Percentiles rank a stretch among this genome's conserved stretches.
These are phyloP conservation scores for Crataegus laevigata DNA, from an alignment of 306 rosid genomes.

Conservation along the genomic window DNA sequence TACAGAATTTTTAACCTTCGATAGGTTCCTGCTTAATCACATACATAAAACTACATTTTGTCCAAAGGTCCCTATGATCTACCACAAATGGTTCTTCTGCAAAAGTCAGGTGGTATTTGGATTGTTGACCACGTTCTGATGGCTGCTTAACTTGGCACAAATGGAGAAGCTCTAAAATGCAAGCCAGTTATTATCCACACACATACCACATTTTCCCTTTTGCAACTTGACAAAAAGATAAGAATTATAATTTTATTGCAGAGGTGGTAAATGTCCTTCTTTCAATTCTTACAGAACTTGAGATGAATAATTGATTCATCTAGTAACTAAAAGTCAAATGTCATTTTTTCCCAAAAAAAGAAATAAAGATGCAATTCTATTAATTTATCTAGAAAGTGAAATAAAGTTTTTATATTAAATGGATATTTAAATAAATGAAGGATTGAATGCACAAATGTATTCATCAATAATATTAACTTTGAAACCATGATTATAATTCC, in stretches of 20 bases:
- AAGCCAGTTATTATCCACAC: too few species aligned
- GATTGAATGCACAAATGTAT: not conserved
- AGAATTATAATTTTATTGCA: too few species aligned
- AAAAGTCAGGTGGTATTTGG: too few species aligned
- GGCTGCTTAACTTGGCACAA: too few species aligned
- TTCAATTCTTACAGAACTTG: too few species aligned
- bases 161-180: too few species aligned
- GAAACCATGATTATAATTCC: not conserved
- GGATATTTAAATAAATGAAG: not conserved
- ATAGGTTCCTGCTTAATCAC: not conserved
- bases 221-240: too few species aligned
- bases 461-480: not conserved
- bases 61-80: not conserved
- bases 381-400: not conserved
- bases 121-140: too few species aligned
- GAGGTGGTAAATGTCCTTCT: too few species aligned
- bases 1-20: not conserved
- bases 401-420: not conserved
- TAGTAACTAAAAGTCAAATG: not conserved
- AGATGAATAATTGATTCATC: not conserved
- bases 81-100: not conserved
- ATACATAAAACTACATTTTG: not conserved
- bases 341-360: not conserved
- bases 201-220: too few species aligned
- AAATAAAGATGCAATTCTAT: not conserved